These are phyloP conservation scores for Teratosphaeria destructans DNA, from an alignment of 2,329 filamentous ascomycete species.

Conservation along the genomic window DNA sequence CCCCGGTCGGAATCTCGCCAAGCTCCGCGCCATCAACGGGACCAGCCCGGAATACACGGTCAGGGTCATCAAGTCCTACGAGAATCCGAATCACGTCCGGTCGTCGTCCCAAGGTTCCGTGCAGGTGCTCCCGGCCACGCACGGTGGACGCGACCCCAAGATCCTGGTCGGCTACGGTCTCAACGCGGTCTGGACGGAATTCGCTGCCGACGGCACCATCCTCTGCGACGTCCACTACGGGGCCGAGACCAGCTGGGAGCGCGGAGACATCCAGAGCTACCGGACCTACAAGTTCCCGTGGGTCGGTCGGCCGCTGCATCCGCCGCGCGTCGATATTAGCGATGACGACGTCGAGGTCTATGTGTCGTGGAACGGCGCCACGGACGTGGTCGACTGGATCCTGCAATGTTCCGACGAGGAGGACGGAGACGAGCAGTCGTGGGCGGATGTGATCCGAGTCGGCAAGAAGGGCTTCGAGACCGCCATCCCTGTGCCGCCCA, in stretches of 20 bases:
- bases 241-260: slow-evolving; percentile 16
- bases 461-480: slow-evolving; percentile 32
- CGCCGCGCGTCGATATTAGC: slow-evolving; percentile 24
- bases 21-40: slow-evolving; percentile 17
- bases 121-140: slow-evolving; percentile 42
- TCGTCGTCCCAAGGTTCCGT: slow-evolving; percentile 40
- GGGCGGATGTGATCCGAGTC: slow-evolving; percentile 12
- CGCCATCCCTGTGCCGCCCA: slow-evolving; percentile 11
- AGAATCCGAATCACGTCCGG: slow-evolving; percentile 23
- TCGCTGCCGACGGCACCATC: slow-evolving; percentile 34
- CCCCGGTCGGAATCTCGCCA: slow-evolving; percentile 19
- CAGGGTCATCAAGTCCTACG: slow-evolving; percentile 19
- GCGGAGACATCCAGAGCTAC: slow-evolving; percentile 39
- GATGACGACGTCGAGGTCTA: slow-evolving; percentile 28
- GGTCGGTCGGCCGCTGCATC: slow-evolving; percentile 27
- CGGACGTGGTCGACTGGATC: slow-evolving; percentile 36
- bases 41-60: slow-evolving; percentile 20
- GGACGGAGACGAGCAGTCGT: slow-evolving; percentile 8
- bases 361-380: slow-evolving; percentile 44
- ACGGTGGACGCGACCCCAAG: slow-evolving; percentile 28
- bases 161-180: slow-evolving; percentile 47
- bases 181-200: slow-evolving; percentile 28
- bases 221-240: slow-evolving; percentile 43
- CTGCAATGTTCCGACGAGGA: slow-evolving; percentile 38
- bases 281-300: slow-evolving; percentile 44